These are phyloP conservation scores for Pichia sp. DNA, from an alignment of 1,139 yeast genomes.

Conservation along the genomic window DNA sequence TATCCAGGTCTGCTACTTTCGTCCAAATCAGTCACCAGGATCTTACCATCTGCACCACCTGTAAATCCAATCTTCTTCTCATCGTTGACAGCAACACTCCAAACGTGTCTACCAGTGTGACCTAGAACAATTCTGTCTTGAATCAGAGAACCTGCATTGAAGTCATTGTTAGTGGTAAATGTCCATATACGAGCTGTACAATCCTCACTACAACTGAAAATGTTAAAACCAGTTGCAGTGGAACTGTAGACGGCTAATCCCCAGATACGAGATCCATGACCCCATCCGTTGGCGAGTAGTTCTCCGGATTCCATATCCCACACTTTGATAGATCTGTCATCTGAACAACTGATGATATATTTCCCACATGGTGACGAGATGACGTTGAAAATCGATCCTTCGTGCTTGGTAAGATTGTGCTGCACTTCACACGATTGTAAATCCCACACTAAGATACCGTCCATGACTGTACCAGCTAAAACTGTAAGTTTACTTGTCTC, in stretches of 20 bases:
- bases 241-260: slow-evolving; percentile 47
- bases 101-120: slow-evolving; percentile 80
- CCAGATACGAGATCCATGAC: slow-evolving; percentile 95
- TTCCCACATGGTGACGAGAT: slow-evolving; percentile 50
- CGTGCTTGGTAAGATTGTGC: slow-evolving; percentile 63
- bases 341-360: slow-evolving; percentile 74
- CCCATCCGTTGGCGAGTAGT: slow-evolving; percentile 82
- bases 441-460: slow-evolving; percentile 80
- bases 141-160: slow-evolving; percentile 28
- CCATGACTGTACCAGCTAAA: slow-evolving; percentile 91
- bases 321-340: slow-evolving; percentile 79
- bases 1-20: slow-evolving; percentile 20
- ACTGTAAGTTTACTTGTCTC: slow-evolving; percentile 37
- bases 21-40: slow-evolving; percentile 52
- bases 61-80: slow-evolving; percentile 48
- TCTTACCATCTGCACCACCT: slow-evolving; percentile 87
- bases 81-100: slow-evolving; percentile 68
- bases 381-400: slow-evolving; percentile 87
- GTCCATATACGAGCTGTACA: slow-evolving; percentile 82
- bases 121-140: slow-evolving; percentile 48
- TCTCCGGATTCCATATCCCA: slow-evolving; percentile 57
- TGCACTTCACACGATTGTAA: slow-evolving; percentile 35
- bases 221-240: slow-evolving; percentile 27
- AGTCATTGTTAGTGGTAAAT: slow-evolving; percentile 22
- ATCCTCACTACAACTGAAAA: slow-evolving; percentile 79